Evolutionary conservation across 768 basidiomycete species (phyloP).

Genomic region (Phylloporus sp.): DNA sequence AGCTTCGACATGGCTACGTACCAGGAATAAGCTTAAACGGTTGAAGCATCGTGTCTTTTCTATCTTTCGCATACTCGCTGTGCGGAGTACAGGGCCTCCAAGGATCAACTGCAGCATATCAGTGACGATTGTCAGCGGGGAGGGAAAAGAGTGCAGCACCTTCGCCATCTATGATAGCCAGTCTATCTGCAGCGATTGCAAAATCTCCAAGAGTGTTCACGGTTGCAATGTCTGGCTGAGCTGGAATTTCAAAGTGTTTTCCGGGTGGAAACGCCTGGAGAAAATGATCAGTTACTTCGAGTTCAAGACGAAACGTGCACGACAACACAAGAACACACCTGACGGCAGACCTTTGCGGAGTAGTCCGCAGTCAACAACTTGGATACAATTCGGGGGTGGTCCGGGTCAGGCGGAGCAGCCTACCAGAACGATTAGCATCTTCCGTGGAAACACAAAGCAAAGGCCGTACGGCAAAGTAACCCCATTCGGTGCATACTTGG

Average conservation of each 20-base stretch:
- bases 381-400: constrained; percentile 74
- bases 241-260: constrained; percentile 64
- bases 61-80: constrained; percentile 61
- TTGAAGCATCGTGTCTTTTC: constrained; percentile 63
- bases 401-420: constrained; percentile 71
- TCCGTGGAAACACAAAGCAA: neutral
- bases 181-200: constrained; percentile 67
- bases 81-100: constrained; percentile 88
- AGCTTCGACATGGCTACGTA: constrained; percentile 32
- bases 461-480: constrained; percentile 72
- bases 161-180: constrained; percentile 89
- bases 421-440: constrained; percentile 22
- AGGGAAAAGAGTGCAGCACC: constrained; percentile 35
- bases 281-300: neutral
- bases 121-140: neutral
- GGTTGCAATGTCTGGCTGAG: constrained; percentile 69
- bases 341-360: constrained; percentile 60
- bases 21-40: constrained; percentile 88
- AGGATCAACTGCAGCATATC: constrained; percentile 61
- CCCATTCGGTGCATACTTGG: constrained; percentile 95
- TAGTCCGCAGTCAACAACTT: constrained; percentile 69
- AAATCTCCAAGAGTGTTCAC: constrained; percentile 88
- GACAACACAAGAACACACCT: constrained; percentile 35
- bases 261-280: constrained; percentile 73
- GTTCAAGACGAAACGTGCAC: neutral